Evolutionary conservation across 2,329 filamentous ascomycete species (phyloP).

Genomic region (Sporothrix variecibatus): DNA sequence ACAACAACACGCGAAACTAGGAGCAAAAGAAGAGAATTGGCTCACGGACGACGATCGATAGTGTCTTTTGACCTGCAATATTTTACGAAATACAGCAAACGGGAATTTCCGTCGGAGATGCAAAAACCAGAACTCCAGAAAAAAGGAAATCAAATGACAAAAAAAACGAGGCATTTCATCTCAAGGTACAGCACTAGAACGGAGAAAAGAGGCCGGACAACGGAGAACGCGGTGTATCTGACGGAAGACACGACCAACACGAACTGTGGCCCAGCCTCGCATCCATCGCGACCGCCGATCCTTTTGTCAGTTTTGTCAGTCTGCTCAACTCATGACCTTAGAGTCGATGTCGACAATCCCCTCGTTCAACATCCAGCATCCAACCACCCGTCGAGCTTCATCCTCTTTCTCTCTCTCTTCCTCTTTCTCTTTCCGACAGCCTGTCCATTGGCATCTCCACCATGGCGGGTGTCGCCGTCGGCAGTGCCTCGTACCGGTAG

Average conservation of each 20-base stretch:
- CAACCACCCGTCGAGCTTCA: background rate
- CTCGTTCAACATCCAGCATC: background rate
- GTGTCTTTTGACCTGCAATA: too few relatives aligned
- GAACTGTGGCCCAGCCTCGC: background rate
- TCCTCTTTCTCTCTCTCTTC: too few relatives aligned
- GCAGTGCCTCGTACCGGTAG: slow-evolving; percentile 18
- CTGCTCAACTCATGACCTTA: background rate
- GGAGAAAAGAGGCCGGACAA: too few relatives aligned
- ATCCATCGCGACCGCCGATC: background rate
- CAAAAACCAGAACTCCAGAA: too few relatives aligned
- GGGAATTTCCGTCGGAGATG: too few relatives aligned
- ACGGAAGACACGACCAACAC: background rate
- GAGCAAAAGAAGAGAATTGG: background rate
- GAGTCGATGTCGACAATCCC: background rate
- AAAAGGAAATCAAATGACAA: too few relatives aligned
- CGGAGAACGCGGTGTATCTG: background rate
- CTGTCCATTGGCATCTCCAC: background rate
- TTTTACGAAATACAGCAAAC: too few relatives aligned
- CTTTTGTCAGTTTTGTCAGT: background rate
- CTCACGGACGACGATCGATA: background rate
- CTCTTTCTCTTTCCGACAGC: background rate
- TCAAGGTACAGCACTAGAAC: too few relatives aligned
- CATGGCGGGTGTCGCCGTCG: slow-evolving; percentile 7
- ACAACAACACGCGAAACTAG: background rate
- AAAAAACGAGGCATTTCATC: background rate